phyloP scores from a whole-genome alignment of 2,329 filamentous ascomycete species.

The Cercospora sojina region DNA sequence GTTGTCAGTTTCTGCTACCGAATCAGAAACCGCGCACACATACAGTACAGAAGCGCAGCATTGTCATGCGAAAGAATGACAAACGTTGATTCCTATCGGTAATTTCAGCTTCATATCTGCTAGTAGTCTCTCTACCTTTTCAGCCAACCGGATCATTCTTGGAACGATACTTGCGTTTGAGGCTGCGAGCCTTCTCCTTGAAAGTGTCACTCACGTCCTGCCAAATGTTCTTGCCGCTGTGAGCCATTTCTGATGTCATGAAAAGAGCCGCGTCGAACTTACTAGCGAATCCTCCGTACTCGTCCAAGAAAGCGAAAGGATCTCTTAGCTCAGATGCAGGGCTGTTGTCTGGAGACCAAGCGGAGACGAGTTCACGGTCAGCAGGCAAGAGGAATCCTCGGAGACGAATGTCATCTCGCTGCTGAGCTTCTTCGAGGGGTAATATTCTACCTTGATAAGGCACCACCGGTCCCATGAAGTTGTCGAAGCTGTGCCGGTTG shows the following conservation, averaged over 20 bases:
- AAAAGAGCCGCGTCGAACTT: not conserved
- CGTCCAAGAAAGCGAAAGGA: not conserved
- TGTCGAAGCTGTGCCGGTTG: not conserved
- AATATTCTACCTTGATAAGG: not conserved
- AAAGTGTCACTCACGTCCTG: not conserved
- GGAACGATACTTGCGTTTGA: not conserved
- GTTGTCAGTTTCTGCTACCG: not conserved
- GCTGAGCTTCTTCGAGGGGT: not conserved
- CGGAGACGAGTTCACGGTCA: not conserved
- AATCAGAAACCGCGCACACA: not conserved
- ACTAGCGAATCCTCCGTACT: not conserved
- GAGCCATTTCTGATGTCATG: not conserved
- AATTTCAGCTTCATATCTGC: not conserved
- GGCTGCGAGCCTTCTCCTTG: not conserved
- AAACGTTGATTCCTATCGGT: not conserved
- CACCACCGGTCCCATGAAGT: not conserved
- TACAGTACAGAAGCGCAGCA: not conserved
- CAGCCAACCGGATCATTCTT: not conserved
- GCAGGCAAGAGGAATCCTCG: not conserved
- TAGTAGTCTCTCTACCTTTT: not conserved
- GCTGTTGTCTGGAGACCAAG: not conserved
- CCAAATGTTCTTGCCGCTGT: not conserved
- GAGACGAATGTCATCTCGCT: not conserved
- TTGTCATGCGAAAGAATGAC: not conserved
- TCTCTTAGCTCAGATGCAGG: not conserved